Evolutionary conservation across 1,284 basidiomycete genomes (phyloP), one percentile per base, ranked within the genome.

Genomic region (Farysia itapuensis): DNA sequence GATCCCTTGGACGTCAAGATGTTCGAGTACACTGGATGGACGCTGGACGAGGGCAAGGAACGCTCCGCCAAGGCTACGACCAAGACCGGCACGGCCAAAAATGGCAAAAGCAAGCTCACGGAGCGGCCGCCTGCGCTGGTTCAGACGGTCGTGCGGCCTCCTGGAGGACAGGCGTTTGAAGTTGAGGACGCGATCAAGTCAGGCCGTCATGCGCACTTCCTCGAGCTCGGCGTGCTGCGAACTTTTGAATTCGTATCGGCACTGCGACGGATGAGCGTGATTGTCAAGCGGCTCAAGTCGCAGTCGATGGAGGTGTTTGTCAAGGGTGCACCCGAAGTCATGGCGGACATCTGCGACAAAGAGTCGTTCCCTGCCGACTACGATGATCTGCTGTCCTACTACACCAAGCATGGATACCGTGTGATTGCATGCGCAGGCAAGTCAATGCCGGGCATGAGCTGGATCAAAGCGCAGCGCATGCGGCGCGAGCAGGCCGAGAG

Each of bases 361-460:
- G 49, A 54, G n/a, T 60, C 70, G 2, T 70, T 76, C 49, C 95
- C 95, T 0, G 83, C 87, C 50, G 94, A 99, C 78, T 99, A 96
- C 74, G 92, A 96, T 24, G 95, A 98, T 74, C 81, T 98, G 43
- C 81, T 99, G 14, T 90, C 90, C 4, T 97, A 97, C 78, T 98
- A 98, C 77, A 99, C 95, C 6, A 88, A 88, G 71, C 88, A 93
- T 56, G 95, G 95, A 25, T 98, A 94, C 79, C 87, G 95, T 49
- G 95, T 99, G 15, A 98, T 99, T 57, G 95, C 94, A 4, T 90
- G 97, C 63, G 95, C 95, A 4, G 95, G 95, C 26, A 98, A 97
- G 81, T 90, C 85, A 57, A 85, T 98, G 57, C 88, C 95, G 31
- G 87, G 89, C 4, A 79, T 99, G 52, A 89, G 93, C 5, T 99